Base-by-base conservation (phyloP, 1,139 yeast species). In the Protomyces arabidopsidicola region DNA sequence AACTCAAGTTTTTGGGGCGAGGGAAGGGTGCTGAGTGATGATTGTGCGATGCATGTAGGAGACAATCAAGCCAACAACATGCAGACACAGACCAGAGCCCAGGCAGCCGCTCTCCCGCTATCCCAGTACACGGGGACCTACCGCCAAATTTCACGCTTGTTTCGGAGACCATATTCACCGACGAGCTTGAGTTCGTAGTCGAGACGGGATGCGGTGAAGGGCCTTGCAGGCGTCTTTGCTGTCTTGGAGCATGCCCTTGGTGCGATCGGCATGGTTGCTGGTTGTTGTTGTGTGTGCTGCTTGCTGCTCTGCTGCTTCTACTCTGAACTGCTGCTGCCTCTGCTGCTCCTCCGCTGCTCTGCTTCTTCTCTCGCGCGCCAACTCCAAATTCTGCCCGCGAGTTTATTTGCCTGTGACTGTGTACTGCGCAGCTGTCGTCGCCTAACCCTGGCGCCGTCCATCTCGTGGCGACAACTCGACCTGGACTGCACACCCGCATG, bases 161-260 rank as follows among this genome's bases (percentile, higher is more conserved):
- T 93, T 85, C 90, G 91, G 79, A 93, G 88, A 86, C 98, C 99
- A 88, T 82, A 93, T 84, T 93, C 98, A 86, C 98, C 98, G 77
- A 96, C 97, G 78, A 93, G 88, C 84, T 93, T 90, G 81, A 93
- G 88, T 84, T 95, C 98, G 80, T 96, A 90, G 78, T 93, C 98
- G 59, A 65, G 62, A 42, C 39, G 65, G 55, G 57, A 63, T 42
- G 61, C 67, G 63, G 52, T 68, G 66, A 53, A 66, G 38, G 66
- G 66, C 64, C 61, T 56, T 18, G 63, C 61, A 12, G 66, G 70
- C 18, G 56, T 65, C 45, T 65, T 69, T 58, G 39, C 48, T 12
- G 48, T 55, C 62, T 58, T 58, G n/a, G 62, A 58, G 56, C 53
- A 58, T 54, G 62, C 62, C 53, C 62, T 52, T 27, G 62, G 62